Evolutionary conservation across 768 basidiomycete genomes (phyloP), one percentile per base, ranked within the genome.

Genomic region (Tricholoma sp.): DNA sequence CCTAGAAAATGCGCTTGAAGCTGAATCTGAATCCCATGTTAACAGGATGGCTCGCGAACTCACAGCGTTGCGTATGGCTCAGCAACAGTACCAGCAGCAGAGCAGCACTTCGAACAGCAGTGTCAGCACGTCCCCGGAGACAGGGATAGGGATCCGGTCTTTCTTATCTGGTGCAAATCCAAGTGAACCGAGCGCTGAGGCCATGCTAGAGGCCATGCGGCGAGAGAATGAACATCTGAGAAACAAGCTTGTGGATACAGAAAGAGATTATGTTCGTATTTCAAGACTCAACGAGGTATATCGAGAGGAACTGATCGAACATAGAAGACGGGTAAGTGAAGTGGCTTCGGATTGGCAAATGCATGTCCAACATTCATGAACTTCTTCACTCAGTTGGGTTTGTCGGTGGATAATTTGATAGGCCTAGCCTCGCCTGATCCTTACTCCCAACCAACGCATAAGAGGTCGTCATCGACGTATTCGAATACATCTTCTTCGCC

Each of bases 21-120:
- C 89, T 8, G 91, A 93, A 69, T 87, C 83, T n/a, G 90, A 93
- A 71, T 84, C 81, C 16, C 89, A 91, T 71, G 91, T 92, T 57
- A 91, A 91, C 62, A 74, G 83, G 55, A 75, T 93, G 37, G 83
- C 83, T 24, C 74, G 89, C 47, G 88, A 93, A 68, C 73, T 93
- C 31, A 78, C 82, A 19, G 83, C 81, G 2, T 68, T 92, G 61
- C 77, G 87, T 47, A 72, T 81, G 2, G 81, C 79, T 3, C 86
- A 88, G 63, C 80, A 80, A 29, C 76, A 79, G 34, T 69, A 78
- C 54, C 76, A 79, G 37, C 69, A 78, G 54, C 72, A 77, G 49
- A 60, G 62, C 54, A 64, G 61, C 59, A 67, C 49, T 56, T 66
- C 61, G 55, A 54, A 64, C 64, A 57, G 64, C 49, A 64, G 66